Conservation (phyloP, 805 yeast species). For the Saccharomycopsis oosterbeekiorum region DNA sequence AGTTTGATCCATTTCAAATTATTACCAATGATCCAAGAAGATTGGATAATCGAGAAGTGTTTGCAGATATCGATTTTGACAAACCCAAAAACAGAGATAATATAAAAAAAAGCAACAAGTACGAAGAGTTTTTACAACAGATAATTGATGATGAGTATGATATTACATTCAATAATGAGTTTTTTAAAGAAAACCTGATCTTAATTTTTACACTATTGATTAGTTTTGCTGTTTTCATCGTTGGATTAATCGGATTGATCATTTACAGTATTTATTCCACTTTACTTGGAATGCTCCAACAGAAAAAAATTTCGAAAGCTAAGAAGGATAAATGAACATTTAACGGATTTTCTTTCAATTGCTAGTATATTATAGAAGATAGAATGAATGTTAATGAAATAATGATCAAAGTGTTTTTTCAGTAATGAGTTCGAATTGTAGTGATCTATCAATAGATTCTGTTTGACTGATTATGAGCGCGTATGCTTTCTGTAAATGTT, state of each 20-base stretch:
- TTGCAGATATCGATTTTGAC: slow-evolving; percentile 43
- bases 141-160: slow-evolving; percentile 32
- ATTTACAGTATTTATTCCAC: not conserved
- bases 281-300: not conserved
- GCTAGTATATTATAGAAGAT: not conserved
- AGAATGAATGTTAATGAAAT: too few species aligned
- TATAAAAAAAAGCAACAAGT: slow-evolving; percentile 4
- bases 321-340: not conserved
- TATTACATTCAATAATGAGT: slow-evolving; percentile 31
- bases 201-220: slow-evolving; percentile 31
- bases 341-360: not conserved
- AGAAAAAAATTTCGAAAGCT: not conserved
- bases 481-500: too few species aligned
- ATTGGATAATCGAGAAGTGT: slow-evolving; percentile 27
- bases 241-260: not conserved
- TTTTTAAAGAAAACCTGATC: slow-evolving; percentile 42
- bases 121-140: slow-evolving; percentile 45
- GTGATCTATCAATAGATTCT: too few species aligned
- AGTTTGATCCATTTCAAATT: slow-evolving; percentile 22
- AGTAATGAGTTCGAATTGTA: too few species aligned
- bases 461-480: not conserved
- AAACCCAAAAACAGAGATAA: slow-evolving; percentile 39
- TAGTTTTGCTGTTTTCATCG: slow-evolving; percentile 4
- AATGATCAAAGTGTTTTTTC: too few species aligned
- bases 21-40: slow-evolving; percentile 26